Evolutionary conservation across 257 asterid species (phyloP).

Genomic region (Fraxinus cuspidata): DNA sequence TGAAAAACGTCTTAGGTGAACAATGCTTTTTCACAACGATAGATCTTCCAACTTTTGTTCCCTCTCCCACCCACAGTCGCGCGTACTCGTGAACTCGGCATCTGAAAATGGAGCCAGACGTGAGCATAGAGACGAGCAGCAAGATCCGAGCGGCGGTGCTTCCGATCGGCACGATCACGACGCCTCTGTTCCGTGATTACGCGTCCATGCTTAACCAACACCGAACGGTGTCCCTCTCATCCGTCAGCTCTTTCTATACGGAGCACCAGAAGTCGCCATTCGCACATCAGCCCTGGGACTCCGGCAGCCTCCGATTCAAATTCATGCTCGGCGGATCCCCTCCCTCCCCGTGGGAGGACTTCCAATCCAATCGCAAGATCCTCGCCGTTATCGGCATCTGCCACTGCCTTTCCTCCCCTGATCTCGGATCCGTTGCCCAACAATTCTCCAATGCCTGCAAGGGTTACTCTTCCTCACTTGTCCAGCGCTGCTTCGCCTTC

Average conservation of each 20-base stretch:
- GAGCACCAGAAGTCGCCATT: constrained; percentile 98
- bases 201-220: constrained; percentile 78
- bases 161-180: constrained; percentile 73
- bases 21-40: neutral
- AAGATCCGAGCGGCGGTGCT: constrained; percentile 92
- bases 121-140: constrained; percentile 87
- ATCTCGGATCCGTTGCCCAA: constrained; percentile 65
- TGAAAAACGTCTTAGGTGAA: neutral
- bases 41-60: neutral
- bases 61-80: neutral
- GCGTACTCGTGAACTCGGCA: neutral
- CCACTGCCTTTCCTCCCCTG: constrained; percentile 89
- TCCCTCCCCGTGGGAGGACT: constrained; percentile 96
- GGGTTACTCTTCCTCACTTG: constrained; percentile 78
- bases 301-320: constrained; percentile 84
- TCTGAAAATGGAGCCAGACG: constrained; percentile 88
- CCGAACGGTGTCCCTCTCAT: constrained; percentile 74
- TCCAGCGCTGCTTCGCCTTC: constrained; percentile 87
- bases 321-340: constrained; percentile 90
- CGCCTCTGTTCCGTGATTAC: constrained; percentile 73
- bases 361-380: constrained; percentile 85
- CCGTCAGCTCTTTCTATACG: constrained; percentile 94
- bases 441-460: constrained; percentile 63
- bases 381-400: constrained; percentile 83
- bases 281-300: constrained; percentile 84